Base-by-base conservation (phyloP, 2,329 filamentous ascomycete species). In the Claviceps sp. region DNA sequence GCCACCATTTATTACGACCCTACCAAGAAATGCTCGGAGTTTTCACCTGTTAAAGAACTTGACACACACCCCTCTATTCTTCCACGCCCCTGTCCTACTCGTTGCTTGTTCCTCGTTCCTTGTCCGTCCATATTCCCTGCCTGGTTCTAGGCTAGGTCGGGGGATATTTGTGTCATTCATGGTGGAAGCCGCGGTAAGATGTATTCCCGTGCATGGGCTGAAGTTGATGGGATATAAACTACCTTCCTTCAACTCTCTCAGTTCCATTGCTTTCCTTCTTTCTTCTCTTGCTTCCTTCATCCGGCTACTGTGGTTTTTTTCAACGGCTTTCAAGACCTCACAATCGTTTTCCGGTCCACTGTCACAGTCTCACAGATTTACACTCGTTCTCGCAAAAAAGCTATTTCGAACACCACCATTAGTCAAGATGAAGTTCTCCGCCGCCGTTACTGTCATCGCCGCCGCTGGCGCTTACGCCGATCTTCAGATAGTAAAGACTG, bases 351-450 rank as follows among this genome's bases (percentile, higher is more conserved):
- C 34, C 42, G 34, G 38, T 50, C 45, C 18, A 47, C 18, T 49
- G 47, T 24, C 24, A 46, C 41, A 43, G 38, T 49, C 43, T 24
- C 24, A 46, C 41, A 43, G 38, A 46, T 50, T 45, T 43, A 55
- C 55, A 54, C 47, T 55, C 55, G 55, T 56, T 56, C 48, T 20
- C 44, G 38, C 42, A 37, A 44, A 34, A 48, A 49, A 45, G 43
- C 30, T 24, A 30, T 46, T 30, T 22, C 38, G 46, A 24, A 41
- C 37, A 34, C 48, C 47, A 20, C 5, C 43, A 30, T 47, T 11
- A 47, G 20, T 18, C 53, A 57, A 49, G 14, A 59, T 59, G 57
- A 57, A 56, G 57, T 57, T 53, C 57, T 52, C 51, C 37, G 49
- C 48, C 40, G 49, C 56, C 34, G 40, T 56, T 42, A 30, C 56